Evolutionary conservation across 495 filamentous ascomycete genomes (phyloP), one percentile per base, ranked within the genome.

Genomic region (Friedmanniomyces simplex): DNA sequence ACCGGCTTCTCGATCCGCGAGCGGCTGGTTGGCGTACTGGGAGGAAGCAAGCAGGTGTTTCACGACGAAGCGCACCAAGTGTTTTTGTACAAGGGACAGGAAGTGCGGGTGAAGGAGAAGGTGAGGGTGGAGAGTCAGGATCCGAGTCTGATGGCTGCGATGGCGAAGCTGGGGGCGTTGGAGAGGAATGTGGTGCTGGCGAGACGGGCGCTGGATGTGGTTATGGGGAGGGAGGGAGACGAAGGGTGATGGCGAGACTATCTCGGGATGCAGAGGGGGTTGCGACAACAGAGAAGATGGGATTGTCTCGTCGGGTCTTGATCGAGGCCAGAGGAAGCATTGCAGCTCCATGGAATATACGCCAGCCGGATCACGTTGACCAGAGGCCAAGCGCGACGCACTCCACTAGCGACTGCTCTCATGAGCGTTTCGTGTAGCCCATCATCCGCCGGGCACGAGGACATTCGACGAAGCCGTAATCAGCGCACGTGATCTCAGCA

Each of bases 111-210:
- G 20, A 82, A 79, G 60, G 93, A 97, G 64, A 95, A 96, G 69
- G 80, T 98, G 11, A 78, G 82, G 28, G 88, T 97, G 6, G 93
- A 96, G 73, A 91, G 82, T 55, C 87, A 90, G 54, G 93, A 98
- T 67, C 94, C 93, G 30, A 88, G 83, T 66, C 62, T 98, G 60
- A 80, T 98, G 72, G 81, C 85, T n/a, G 76, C 91, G 16, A 84
- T 87, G 73, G 86, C 89, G 3, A 98, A 98, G 72, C 69, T 98
- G 71, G 83, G 78, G 26, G 88, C 88, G 21, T 68, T 97, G 55
- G 85, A 89, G 51, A 82, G 91, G 65, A 80, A 80, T 53, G 75
- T 96, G 11, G 75, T 69, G 53, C 72, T 84, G 54, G 83, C 82
- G 66, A 78, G 88, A 57, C 69, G 78, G 62, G 85, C 85, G n/a